A percentile compares a stretch with the other conserved stretches of the same genome.
These are phyloP conservation scores for Geosiphon pyriformis DNA, from an alignment of 192 early-diverging fungal species.

Conservation along the genomic window DNA sequence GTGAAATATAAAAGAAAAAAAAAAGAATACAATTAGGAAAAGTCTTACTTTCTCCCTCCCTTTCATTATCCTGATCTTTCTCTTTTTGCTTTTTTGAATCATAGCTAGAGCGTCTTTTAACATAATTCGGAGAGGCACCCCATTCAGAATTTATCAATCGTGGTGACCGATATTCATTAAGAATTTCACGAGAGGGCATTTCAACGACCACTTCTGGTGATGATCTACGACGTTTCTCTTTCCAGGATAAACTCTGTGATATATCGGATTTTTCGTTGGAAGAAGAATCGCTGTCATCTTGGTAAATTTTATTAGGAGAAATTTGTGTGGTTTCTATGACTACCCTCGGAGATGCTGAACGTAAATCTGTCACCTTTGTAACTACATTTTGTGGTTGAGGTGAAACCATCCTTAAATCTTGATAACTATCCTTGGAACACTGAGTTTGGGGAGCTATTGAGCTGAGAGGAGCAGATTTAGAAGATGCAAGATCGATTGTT, in stretches of 20 bases:
- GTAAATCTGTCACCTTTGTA: background rate
- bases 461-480: too few relatives aligned
- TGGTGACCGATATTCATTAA: conserved; percentile 11
- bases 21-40: background rate
- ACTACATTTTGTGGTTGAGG: background rate
- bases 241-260: background rate
- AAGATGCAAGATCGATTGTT: too few relatives aligned
- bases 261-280: background rate
- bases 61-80: conserved; percentile 18
- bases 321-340: background rate
- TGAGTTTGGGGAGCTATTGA: too few relatives aligned
- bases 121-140: too few relatives aligned
- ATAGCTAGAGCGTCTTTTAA: background rate
- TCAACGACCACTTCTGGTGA: conserved; percentile 4
- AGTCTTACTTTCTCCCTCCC: conserved; percentile 22
- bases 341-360: conserved; percentile 7
- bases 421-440: background rate
- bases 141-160: background rate
- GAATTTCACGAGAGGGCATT: conserved; percentile 2
- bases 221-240: background rate
- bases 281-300: background rate
- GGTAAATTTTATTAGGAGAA: background rate
- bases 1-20: background rate
- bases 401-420: background rate
- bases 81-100: conserved; percentile 16